Conservation (phyloP, 208 protist species). For the Histomonas meleagridis region DNA sequence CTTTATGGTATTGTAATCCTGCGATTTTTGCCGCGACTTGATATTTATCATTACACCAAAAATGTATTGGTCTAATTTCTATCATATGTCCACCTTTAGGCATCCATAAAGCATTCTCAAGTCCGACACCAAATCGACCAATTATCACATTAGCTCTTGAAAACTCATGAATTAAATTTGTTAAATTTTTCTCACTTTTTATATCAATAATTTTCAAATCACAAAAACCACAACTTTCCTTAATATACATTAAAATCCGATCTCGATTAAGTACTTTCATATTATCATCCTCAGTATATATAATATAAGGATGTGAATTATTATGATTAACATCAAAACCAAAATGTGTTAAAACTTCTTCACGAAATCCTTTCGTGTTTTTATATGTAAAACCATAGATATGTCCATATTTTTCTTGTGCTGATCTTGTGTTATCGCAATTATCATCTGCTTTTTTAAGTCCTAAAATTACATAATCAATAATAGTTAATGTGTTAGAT, state of each 20-base stretch:
- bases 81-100: not conserved
- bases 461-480: not conserved
- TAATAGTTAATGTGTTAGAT: not conserved
- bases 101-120: not conserved
- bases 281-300: not conserved
- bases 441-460: not conserved
- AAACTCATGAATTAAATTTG: not conserved
- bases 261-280: not conserved
- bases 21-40: not conserved
- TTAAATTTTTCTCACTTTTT: not conserved
- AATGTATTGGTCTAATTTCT: not conserved
- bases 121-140: not conserved
- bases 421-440: not conserved
- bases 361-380: not conserved
- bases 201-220: not conserved
- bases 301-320: not conserved
- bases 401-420: not conserved
- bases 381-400: not conserved
- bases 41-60: conserved; percentile 8
- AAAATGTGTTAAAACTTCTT: not conserved
- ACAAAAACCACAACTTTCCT: not conserved
- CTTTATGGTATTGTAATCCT: not conserved
- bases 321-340: not conserved
- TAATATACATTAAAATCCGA: not conserved
- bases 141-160: not conserved